A percentile compares a stretch with the other conserved stretches of the same genome.
Conservation (phyloP, 257 asterid genomes). For the Anisodus acutangulus region DNA sequence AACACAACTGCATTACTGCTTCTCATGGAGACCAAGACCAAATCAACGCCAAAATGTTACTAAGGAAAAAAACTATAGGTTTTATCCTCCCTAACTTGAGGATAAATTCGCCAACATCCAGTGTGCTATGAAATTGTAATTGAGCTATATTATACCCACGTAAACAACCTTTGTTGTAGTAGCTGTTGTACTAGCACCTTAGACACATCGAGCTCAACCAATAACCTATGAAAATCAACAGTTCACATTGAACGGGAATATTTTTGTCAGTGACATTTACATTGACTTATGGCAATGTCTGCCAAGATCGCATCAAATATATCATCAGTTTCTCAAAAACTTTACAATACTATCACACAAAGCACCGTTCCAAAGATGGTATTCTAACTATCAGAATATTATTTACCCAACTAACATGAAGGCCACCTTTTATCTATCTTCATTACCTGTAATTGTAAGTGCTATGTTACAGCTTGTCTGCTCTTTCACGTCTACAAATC, state of each 20-base stretch:
- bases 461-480: background rate
- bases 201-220: background rate
- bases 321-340: background rate
- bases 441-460: background rate
- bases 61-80: background rate
- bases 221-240: background rate
- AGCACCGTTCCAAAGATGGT: background rate
- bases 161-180: background rate
- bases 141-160: background rate
- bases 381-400: background rate
- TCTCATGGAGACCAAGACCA: background rate
- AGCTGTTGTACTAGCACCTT: background rate
- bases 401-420: background rate
- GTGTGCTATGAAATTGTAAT: background rate
- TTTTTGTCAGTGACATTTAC: background rate
- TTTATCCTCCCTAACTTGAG: background rate
- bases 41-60: constrained; percentile 2
- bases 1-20: background rate
- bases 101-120: background rate
- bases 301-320: background rate
- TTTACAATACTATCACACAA: background rate
- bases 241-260: background rate
- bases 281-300: background rate
- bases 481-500: background rate
- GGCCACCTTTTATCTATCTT: background rate